Evolutionary conservation across 768 basidiomycete genomes (phyloP).

Genomic region (Pulveroboletus ravenelii): DNA sequence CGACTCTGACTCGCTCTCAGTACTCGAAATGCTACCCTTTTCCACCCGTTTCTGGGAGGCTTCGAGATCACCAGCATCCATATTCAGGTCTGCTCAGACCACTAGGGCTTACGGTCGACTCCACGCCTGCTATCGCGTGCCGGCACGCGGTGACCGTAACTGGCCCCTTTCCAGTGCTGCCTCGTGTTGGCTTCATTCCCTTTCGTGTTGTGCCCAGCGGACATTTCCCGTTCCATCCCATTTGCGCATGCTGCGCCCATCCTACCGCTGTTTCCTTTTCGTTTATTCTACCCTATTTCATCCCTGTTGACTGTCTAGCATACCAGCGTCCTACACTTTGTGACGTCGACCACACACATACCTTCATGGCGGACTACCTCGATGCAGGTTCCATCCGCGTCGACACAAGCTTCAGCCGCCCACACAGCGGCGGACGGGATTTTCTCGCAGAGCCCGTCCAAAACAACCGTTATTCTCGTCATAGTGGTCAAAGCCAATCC

Average conservation of each 20-base stretch:
- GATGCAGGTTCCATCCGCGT: slow-evolving; percentile 24
- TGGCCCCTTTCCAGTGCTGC: slow-evolving; percentile 27
- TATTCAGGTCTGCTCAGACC: neutral
- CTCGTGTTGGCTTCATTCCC: slow-evolving; percentile 26
- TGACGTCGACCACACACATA: slow-evolving; percentile 1
- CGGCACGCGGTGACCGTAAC: slow-evolving; percentile 14
- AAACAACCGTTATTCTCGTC: slow-evolving; percentile 29
- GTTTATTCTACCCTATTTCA: neutral
- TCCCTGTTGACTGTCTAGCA: neutral
- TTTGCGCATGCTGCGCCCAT: slow-evolving; percentile 22
- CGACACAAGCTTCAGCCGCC: slow-evolving; percentile 28
- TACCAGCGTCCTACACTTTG: neutral
- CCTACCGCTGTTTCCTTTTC: slow-evolving; percentile 1
- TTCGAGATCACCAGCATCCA: neutral
- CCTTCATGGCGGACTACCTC: slow-evolving; percentile 24
- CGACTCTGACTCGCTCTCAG: too few species aligned
- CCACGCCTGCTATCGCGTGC: slow-evolving; percentile 14
- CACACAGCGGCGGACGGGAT: slow-evolving; percentile 26
- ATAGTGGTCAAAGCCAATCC: slow-evolving; percentile 22
- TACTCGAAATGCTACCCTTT: too few species aligned
- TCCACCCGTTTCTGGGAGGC: neutral
- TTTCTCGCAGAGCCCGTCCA: slow-evolving; percentile 19
- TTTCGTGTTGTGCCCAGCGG: slow-evolving; percentile 12
- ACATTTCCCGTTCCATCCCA: slow-evolving; percentile 20
- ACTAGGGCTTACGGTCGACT: neutral